phyloP scores from a whole-genome alignment of 805 yeast species.

The Kodamaea restingae region DNA sequence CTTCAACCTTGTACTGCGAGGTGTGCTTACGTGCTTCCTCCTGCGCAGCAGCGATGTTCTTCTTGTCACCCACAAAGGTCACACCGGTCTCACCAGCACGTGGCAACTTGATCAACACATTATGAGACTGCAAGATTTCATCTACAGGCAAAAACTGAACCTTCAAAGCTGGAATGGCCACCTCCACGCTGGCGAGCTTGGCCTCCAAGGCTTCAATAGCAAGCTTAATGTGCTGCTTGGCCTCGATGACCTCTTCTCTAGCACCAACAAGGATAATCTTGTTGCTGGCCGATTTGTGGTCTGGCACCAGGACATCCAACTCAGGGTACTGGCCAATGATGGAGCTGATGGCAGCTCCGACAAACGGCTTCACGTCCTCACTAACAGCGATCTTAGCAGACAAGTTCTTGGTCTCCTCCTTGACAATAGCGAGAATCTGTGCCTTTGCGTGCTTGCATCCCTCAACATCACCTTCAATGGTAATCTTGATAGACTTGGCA shows the following conservation, averaged over 20 bases:
- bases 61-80: constrained; percentile 57
- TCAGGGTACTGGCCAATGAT: constrained; percentile 20
- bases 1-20: constrained; percentile 54
- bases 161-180: constrained; percentile 60
- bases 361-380: constrained; percentile 43
- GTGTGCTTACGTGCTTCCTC: constrained; percentile 57
- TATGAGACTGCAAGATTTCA: constrained; percentile 47
- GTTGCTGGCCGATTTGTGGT: constrained; percentile 31
- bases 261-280: constrained; percentile 61
- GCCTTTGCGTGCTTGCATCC: constrained; percentile 73
- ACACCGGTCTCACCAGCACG: constrained; percentile 46
- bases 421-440: constrained; percentile 67
- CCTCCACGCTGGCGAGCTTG: constrained; percentile 49
- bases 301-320: constrained; percentile 35
- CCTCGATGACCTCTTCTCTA: constrained; percentile 57
- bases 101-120: constrained; percentile 59
- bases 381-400: constrained; percentile 47
- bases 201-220: constrained; percentile 42
- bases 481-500: constrained; percentile 56
- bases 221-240: constrained; percentile 48
- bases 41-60: constrained; percentile 58
- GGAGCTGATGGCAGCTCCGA: constrained; percentile 25
- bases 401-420: constrained; percentile 64
- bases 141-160: constrained; percentile 65
- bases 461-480: constrained; percentile 79